Percentiles rank a stretch among this genome's conserved stretches.
These are phyloP conservation scores for Sicyos edulis DNA, from an alignment of 306 rosid genomes.

Conservation along the genomic window DNA sequence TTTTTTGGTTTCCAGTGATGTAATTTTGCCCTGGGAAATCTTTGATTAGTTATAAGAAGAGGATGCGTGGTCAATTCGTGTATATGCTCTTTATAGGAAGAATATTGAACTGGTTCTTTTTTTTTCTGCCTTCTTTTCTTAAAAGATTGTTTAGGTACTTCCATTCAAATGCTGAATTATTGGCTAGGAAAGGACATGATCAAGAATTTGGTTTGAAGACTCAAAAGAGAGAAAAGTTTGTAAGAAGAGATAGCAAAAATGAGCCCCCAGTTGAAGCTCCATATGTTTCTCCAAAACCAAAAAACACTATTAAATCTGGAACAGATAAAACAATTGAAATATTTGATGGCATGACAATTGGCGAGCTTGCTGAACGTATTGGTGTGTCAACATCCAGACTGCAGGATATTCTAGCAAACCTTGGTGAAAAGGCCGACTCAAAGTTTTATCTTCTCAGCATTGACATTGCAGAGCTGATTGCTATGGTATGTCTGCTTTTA, in stretches of 20 bases:
- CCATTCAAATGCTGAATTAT: slow-evolving; percentile 50
- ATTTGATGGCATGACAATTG: slow-evolving; percentile 83
- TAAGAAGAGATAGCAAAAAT: slow-evolving; percentile 36
- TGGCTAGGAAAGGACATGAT: slow-evolving; percentile 39
- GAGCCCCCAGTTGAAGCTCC: slow-evolving; percentile 79
- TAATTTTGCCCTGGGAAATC: neutral
- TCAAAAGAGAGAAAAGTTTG: slow-evolving; percentile 58
- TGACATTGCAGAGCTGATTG: slow-evolving; percentile 67
- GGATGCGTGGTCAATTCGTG: neutral
- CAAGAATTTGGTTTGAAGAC: slow-evolving; percentile 52
- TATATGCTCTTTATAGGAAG: neutral
- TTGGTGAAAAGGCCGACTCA: slow-evolving; percentile 75
- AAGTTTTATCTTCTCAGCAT: slow-evolving; percentile 79
- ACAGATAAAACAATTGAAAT: slow-evolving; percentile 66
- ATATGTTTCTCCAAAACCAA: slow-evolving; percentile 50
- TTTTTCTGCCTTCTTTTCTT: neutral
- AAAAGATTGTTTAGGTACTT: slow-evolving; percentile 40
- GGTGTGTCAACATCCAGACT: slow-evolving; percentile 54
- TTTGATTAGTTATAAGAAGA: neutral
- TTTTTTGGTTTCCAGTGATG: neutral
- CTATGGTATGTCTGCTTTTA: slow-evolving; percentile 53
- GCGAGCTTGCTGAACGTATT: slow-evolving; percentile 73
- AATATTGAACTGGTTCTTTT: neutral
- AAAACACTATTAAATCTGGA: slow-evolving; percentile 37
- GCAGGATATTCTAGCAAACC: slow-evolving; percentile 59